Evolutionary conservation across 2,329 filamentous ascomycete genomes (phyloP).

Genomic region (Cyphellophora attinorum): DNA sequence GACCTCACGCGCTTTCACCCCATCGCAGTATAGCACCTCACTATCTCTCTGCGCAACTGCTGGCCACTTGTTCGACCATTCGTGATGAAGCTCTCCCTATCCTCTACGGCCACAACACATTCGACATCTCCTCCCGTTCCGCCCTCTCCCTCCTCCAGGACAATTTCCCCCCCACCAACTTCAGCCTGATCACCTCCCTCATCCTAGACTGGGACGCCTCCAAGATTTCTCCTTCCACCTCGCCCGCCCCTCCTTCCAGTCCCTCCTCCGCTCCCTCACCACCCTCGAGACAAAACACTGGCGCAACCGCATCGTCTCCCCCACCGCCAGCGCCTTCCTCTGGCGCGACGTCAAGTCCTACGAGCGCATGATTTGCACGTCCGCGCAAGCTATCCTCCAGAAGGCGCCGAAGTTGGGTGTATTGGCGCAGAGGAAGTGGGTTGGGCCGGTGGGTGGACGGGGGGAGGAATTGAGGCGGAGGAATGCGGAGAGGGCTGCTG

Average conservation of each 20-base stretch:
- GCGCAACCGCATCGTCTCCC: conserved; percentile 2
- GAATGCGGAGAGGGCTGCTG: no score
- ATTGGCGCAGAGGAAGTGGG: conserved; percentile 2
- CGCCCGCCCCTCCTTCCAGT: conserved; percentile 2
- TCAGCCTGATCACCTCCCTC: conserved; percentile 6
- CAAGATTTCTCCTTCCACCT: conserved; percentile 8
- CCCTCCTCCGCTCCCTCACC: conserved; percentile 2
- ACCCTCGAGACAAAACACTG: conserved; percentile 1
- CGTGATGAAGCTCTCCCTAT: conserved; percentile 7
- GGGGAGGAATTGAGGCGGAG: background rate
- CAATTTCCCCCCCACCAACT: conserved; percentile 4
- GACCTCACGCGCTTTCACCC: no score
- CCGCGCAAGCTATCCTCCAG: conserved; percentile 7
- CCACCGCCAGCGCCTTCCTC: background rate
- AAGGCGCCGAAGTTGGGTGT: conserved; percentile 4
- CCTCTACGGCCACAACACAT: conserved; percentile 7
- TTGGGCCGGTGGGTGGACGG: background rate
- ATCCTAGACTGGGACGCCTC: conserved; percentile 9
- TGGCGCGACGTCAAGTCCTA: conserved; percentile 4
- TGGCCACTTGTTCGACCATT: conserved; percentile 6
- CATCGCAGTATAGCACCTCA: conserved; percentile 14
- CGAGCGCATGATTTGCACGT: conserved; percentile 6
- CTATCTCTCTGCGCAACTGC: conserved; percentile 19
- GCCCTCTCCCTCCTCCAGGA: conserved; percentile 2
- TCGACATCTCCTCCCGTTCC: conserved; percentile 6